Base-by-base conservation (phyloP, 495 filamentous ascomycete species). In the Lasiosphaeris hirsuta region DNA sequence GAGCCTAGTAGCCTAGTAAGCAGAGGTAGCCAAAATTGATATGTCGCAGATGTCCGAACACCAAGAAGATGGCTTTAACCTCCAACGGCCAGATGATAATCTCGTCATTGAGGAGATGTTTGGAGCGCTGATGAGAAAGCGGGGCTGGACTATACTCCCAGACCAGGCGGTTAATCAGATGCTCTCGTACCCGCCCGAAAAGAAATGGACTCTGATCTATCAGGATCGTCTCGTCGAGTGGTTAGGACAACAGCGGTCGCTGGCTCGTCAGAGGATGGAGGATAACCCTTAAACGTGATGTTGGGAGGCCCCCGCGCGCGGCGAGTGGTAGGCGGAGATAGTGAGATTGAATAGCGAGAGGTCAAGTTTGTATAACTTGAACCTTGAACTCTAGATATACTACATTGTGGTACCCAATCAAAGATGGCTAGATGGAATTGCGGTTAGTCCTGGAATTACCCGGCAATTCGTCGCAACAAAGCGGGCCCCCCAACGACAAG, bases 151-250 rank as follows among this genome's bases (percentile, higher is more conserved):
- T 23, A 45, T 19, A 10, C 43, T 45, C 10, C 43, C 43, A 13
- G 18, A 0, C 9, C 43, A 30, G 13, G 18, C 43, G n/a, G 1
- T 7, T 13, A 3, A 7, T 4, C 9, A 11, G 9, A 39, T 51
- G 48, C 15, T 51, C 8, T 9, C 35, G 10, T 51, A 51, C 18
- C 17, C 48, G 15, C 11, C 30, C n/a, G 48, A 23, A 15, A 51
- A 51, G 35, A 51, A 51, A 36, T 51, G 48, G 48, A 6, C 35
- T 8, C 35, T 51, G 30, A 39, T 51, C 15, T 23, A 51, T 15
- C 48, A 51, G 33, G 48, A 51, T 7, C n/a, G 14, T 37, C 17
- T 38, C n/a, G 0, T 7, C 7, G 48, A 51, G 33, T 23, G 14
- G 48, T 30, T 30, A 30, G 23, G 23, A 30, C 23, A 30, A 30